These are phyloP conservation scores for Vicia faba DNA, from an alignment of 306 rosid species.

Conservation along the genomic window DNA sequence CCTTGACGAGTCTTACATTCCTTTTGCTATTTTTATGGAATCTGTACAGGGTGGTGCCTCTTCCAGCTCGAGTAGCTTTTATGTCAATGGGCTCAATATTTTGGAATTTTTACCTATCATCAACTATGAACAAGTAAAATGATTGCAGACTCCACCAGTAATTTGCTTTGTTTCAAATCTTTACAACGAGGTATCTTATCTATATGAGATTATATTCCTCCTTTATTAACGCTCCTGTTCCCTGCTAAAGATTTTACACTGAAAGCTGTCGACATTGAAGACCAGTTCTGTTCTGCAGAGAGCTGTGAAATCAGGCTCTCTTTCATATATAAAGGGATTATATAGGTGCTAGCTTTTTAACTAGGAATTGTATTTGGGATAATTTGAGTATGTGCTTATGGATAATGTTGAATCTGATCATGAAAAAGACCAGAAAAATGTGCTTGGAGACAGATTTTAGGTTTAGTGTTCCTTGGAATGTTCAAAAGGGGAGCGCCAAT, in stretches of 20 bases:
- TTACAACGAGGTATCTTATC: slow-evolving; percentile 43
- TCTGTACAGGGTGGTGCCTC: slow-evolving; percentile 83
- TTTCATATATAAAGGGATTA: slow-evolving; percentile 18
- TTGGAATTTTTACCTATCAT: slow-evolving; percentile 90
- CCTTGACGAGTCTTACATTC: slow-evolving; percentile 16
- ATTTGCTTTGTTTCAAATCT: slow-evolving; percentile 28
- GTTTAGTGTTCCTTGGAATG: not conserved
- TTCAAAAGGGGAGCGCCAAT: not conserved
- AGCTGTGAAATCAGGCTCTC: slow-evolving; percentile 17
- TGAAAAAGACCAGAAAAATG: not conserved
- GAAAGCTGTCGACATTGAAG: not conserved
- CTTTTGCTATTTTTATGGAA: slow-evolving; percentile 33
- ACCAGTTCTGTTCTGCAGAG: slow-evolving; percentile 3
- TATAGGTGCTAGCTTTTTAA: slow-evolving; percentile 19
- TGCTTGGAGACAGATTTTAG: not conserved
- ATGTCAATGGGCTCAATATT: slow-evolving; percentile 88
- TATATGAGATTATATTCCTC: slow-evolving; percentile 3
- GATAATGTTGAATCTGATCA: slow-evolving; percentile 13
- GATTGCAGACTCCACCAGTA: slow-evolving; percentile 20
- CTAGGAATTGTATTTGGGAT: not conserved
- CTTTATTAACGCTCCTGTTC: slow-evolving; percentile 23
- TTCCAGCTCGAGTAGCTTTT: slow-evolving; percentile 90
- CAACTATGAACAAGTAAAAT: slow-evolving; percentile 81
- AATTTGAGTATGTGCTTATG: slow-evolving; percentile 6
- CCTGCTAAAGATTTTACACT: too few species aligned